Conservation (phyloP, 1,284 basidiomycete genomes). For the Apiotrichum gamsii region DNA sequence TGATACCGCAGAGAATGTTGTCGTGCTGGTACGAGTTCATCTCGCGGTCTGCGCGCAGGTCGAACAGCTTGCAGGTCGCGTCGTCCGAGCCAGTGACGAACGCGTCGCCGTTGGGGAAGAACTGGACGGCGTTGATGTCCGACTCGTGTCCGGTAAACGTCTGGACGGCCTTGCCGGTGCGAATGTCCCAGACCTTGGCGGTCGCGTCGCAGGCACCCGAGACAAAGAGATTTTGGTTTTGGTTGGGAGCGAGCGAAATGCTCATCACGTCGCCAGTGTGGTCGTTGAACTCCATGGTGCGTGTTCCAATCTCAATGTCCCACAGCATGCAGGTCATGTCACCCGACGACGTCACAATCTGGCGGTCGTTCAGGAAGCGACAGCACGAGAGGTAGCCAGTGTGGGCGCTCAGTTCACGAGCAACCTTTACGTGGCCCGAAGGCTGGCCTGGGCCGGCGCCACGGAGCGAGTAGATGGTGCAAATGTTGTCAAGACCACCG, state of each 20-base stretch:
- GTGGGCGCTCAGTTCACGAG: constrained; percentile 87
- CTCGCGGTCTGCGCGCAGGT: constrained; percentile 94
- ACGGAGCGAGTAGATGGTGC: constrained; percentile 86
- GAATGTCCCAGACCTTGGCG: constrained; percentile 97
- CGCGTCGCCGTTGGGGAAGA: constrained; percentile 98
- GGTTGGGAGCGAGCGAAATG: constrained; percentile 85
- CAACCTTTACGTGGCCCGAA: constrained; percentile 50
- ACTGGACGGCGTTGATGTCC: constrained; percentile 99
- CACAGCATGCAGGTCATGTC: constrained; percentile 99
- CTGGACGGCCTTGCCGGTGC: constrained; percentile 92
- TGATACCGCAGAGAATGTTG: constrained; percentile 97
- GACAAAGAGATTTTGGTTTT: constrained; percentile 92
- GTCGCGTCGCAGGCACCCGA: constrained; percentile 98
- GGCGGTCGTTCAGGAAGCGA: constrained; percentile 94
- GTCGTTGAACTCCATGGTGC: constrained; percentile 94
- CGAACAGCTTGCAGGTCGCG: constrained; percentile 94
- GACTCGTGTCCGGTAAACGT: constrained; percentile 98
- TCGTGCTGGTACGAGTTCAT: constrained; percentile 95
- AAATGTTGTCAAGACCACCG: constrained; percentile 98
- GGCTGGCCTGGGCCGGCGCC: constrained; percentile 37
- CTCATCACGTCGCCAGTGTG: constrained; percentile 99
- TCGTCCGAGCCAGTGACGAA: constrained; percentile 99
- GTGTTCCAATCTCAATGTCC: constrained; percentile 95
- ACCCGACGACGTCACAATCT: constrained; percentile 94
- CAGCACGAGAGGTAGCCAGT: constrained; percentile 97